phyloP scores from a whole-genome alignment of 228 moss, liverwort and hornwort genomes.

The Sphagnum fallax region DNA sequence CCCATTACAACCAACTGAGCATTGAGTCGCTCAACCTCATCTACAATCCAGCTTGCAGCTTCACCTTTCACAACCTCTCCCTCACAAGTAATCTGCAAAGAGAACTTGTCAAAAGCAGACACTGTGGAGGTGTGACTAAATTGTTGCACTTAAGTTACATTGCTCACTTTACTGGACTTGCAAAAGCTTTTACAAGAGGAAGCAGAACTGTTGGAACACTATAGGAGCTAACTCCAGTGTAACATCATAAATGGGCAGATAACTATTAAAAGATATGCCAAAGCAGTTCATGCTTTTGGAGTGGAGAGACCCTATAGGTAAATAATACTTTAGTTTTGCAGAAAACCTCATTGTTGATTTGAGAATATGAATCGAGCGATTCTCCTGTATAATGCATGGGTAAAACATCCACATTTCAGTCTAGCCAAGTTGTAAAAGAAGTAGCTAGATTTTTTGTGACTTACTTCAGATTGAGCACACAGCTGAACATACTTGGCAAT shows the following conservation, averaged over 20 bases:
- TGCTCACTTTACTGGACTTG: too few relatives aligned
- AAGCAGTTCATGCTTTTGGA: too few relatives aligned
- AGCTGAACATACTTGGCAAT: constrained; percentile 27
- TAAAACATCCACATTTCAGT: too few relatives aligned
- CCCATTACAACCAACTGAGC: constrained; percentile 43
- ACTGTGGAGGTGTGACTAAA: not conserved
- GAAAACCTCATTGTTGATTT: too few relatives aligned
- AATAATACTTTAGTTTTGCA: too few relatives aligned
- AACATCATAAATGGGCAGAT: too few relatives aligned
- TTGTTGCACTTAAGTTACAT: not conserved
- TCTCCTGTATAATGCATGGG: too few relatives aligned
- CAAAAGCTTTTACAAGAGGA: too few relatives aligned
- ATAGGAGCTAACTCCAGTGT: too few relatives aligned
- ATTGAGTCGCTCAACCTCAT: constrained; percentile 26
- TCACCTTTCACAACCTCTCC: constrained; percentile 50
- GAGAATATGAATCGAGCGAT: too few relatives aligned
- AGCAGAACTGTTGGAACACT: too few relatives aligned
- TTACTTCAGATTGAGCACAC: constrained; percentile 16
- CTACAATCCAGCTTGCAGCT: constrained; percentile 50
- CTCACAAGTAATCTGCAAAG: constrained; percentile 34
- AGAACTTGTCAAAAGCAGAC: not conserved
- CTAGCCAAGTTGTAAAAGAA: not conserved
- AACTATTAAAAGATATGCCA: not conserved
- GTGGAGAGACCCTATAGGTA: too few relatives aligned
- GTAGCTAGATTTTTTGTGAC: not conserved